These are phyloP conservation scores for Aspergillus fijiensis DNA, from an alignment of 2,329 filamentous ascomycete species.

Conservation along the genomic window DNA sequence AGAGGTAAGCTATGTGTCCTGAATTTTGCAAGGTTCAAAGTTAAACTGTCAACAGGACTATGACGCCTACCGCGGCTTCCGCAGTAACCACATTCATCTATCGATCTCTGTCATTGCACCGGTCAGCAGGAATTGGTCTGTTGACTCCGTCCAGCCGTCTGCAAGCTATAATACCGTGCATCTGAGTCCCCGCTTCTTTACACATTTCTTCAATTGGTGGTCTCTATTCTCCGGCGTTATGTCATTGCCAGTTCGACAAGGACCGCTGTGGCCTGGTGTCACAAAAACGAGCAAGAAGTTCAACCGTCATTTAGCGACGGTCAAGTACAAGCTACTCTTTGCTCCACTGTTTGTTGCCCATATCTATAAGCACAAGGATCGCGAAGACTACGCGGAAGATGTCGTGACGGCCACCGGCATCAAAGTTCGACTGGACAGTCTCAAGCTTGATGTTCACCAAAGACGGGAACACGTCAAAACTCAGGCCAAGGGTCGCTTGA, in stretches of 20 bases:
- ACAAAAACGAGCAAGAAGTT: conserved; percentile 99
- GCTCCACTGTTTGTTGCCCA: conserved; percentile 94
- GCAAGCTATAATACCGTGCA: conserved; percentile 96
- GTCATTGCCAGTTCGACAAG: conserved; percentile 91
- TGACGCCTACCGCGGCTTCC: conserved; percentile 94
- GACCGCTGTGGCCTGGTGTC: conserved; percentile 81
- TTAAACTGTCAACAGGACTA: conserved; percentile 55
- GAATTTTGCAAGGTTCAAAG: neutral
- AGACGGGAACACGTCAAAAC: conserved; percentile 88
- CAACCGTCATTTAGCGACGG: conserved; percentile 91
- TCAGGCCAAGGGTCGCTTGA: conserved; percentile 71
- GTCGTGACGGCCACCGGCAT: conserved; percentile 90
- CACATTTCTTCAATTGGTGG: conserved; percentile 98
- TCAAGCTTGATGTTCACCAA: conserved; percentile 95
- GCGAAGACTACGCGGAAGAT: conserved; percentile 75
- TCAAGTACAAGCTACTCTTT: conserved; percentile 93
- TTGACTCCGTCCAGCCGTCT: conserved; percentile 71
- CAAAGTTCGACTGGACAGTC: conserved; percentile 92
- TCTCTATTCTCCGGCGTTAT: conserved; percentile 92
- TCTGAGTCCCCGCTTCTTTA: conserved; percentile 92
- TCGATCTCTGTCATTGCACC: conserved; percentile 90
- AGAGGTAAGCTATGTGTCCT: conserved; percentile 37
- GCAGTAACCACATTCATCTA: conserved; percentile 93
- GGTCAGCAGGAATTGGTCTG: conserved; percentile 79
- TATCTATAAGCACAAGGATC: conserved; percentile 97